Conservation (phyloP, 106 monocot species). For the Chionographis japonica region DNA sequence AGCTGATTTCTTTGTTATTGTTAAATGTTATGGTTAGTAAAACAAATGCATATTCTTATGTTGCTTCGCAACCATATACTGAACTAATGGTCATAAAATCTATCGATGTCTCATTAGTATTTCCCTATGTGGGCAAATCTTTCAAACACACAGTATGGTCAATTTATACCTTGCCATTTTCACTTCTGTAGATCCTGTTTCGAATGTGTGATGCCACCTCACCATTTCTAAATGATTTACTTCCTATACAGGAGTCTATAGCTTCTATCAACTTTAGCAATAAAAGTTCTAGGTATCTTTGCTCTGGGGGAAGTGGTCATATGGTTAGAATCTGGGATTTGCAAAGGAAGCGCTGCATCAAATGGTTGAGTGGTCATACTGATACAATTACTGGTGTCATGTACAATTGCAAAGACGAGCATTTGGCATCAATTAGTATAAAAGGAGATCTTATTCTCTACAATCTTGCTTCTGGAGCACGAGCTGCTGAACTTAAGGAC, state of each 20-base stretch:
- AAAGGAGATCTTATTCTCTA: conserved; percentile 95
- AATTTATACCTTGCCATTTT: too few species aligned
- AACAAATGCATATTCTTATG: too few species aligned
- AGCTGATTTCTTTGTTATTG: too few species aligned
- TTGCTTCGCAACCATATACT: too few species aligned
- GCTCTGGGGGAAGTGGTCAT: conserved; percentile 82
- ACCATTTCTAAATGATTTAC: neutral
- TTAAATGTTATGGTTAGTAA: too few species aligned
- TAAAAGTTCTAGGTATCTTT: conserved; percentile 89
- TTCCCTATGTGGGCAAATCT: too few species aligned
- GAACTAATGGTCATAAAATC: too few species aligned
- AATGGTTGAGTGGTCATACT: conserved; percentile 86
- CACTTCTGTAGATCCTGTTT: too few species aligned
- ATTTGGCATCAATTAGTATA: conserved; percentile 88
- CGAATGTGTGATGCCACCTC: too few species aligned
- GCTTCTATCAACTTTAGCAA: conserved; percentile 78
- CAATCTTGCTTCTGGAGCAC: conserved; percentile 90
- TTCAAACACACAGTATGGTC: too few species aligned
- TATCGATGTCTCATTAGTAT: too few species aligned
- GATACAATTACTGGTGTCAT: conserved; percentile 87
- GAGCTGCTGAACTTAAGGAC: conserved; percentile 84
- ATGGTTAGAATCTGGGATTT: conserved; percentile 94
- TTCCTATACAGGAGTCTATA: conserved; percentile 67
- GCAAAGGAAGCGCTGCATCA: conserved; percentile 91
- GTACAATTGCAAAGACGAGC: conserved; percentile 95